Conservation (phyloP, 345 rosid species). For the Crucihimalaya himalaica region DNA sequence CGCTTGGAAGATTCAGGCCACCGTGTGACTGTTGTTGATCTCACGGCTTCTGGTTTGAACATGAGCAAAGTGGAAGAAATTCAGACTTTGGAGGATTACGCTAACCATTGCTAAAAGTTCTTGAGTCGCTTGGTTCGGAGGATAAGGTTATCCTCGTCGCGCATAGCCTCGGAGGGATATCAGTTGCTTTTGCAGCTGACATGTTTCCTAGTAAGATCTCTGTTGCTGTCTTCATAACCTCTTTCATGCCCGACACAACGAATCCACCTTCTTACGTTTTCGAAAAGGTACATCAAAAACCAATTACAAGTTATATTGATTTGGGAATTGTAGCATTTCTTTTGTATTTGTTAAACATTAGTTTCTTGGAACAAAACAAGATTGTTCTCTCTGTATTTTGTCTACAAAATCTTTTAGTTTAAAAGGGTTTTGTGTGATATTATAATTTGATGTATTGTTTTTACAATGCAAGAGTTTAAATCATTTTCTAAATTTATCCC, state of each 20-base stretch:
- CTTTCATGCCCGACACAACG: conserved; percentile 39
- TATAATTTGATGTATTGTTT: too few relatives aligned
- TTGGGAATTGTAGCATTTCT: background rate
- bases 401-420: too few relatives aligned
- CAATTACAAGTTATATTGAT: background rate
- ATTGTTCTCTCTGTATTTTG: too few relatives aligned
- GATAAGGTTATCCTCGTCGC: conserved; percentile 59
- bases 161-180: conserved; percentile 64
- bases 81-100: conserved; percentile 41
- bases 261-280: conserved; percentile 33
- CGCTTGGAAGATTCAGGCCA: conserved; percentile 48
- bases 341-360: too few relatives aligned
- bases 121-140: conserved; percentile 41
- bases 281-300: conserved; percentile 21
- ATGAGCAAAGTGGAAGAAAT: conserved; percentile 46
- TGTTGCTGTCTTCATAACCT: conserved; percentile 32
- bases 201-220: conserved; percentile 41
- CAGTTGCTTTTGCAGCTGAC: conserved; percentile 48
- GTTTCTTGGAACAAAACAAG: too few relatives aligned
- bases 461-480: too few relatives aligned
- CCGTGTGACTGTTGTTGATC: conserved; percentile 52
- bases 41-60: conserved; percentile 55
- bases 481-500: too few relatives aligned
- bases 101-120: conserved; percentile 51
- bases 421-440: too few relatives aligned